These are phyloP conservation scores for Podaxis sp. DNA, from an alignment of 768 basidiomycete species.

Conservation along the genomic window DNA sequence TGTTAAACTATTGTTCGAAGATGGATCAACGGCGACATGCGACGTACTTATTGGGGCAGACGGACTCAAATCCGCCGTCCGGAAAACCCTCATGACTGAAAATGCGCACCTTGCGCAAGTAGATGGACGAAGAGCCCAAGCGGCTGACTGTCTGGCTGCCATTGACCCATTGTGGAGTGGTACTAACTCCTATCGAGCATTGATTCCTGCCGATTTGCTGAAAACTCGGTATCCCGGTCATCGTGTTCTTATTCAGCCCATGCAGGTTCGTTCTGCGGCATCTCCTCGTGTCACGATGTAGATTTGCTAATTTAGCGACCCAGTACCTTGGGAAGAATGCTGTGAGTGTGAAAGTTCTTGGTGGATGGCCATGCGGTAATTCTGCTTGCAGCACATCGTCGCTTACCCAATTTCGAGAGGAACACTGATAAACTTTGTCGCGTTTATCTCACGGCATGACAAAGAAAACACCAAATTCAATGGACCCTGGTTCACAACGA, in stretches of 20 bases:
- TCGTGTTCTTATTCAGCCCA: conserved; percentile 40
- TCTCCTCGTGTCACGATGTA: not conserved
- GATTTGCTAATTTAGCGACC: not conserved
- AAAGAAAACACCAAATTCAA: conserved; percentile 46
- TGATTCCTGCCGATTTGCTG: conserved; percentile 51
- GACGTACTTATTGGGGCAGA: conserved; percentile 73
- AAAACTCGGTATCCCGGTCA: conserved; percentile 40
- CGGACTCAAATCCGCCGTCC: conserved; percentile 56
- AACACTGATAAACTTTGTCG: conserved; percentile 58
- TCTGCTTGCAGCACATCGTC: conserved; percentile 45
- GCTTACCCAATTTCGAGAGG: conserved; percentile 60
- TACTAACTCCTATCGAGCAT: conserved; percentile 49
- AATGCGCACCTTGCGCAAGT: conserved; percentile 29
- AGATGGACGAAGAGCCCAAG: conserved; percentile 32
- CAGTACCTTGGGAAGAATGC: conserved; percentile 57
- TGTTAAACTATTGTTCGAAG: conserved; percentile 53
- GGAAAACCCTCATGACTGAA: conserved; percentile 33
- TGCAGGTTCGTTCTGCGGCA: conserved; percentile 33
- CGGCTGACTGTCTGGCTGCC: conserved; percentile 34
- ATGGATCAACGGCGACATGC: conserved; percentile 54
- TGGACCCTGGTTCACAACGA: conserved; percentile 47
- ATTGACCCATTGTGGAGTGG: conserved; percentile 59
- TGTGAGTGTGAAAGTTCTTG: conserved; percentile 25
- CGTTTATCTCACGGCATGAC: conserved; percentile 46
- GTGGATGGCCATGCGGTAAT: not conserved